Evolutionary conservation across 2,329 filamentous ascomycete species (phyloP), one percentile per base, ranked within the genome.

Genomic region (Pyrenophora tritici-repentis): DNA sequence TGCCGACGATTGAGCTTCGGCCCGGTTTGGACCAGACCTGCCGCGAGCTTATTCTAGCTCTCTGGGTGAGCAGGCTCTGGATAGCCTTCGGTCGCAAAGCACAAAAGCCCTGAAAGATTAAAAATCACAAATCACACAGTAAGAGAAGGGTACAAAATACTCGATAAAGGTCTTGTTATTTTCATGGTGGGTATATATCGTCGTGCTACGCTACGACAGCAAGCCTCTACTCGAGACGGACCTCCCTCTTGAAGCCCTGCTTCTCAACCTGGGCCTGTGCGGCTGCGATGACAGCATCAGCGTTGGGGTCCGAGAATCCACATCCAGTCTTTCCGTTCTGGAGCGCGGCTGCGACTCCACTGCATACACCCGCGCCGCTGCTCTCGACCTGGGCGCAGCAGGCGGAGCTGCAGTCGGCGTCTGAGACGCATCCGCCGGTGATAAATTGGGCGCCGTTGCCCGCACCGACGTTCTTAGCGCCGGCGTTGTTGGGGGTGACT

Each of bases 321-420:
- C 67, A 70, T 7, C 67, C 66, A 5, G 60, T 65, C 61, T 70
- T 70, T 24, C 66, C 67, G 36, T 63, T 65, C 56, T 70, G 67
- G 41, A 61, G 50, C 34, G 55, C 56, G 1, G 66, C 67, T 32
- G 60, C 67, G 43, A 67, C 67, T 14, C 58, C 66, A 40, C 56
- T 62, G 59, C 66, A 70, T 9, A 70, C 61, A 14, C 67, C 67
- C 13, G 58, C 50, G 9, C 62, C 63, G 2, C 55, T 62, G 6
- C 57, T 50, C 0, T 51, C 58, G 20, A 59, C 58, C 37, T 65
- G 53, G 26, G 59, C 53, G 47, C 67, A 70, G 60, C 67, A 70
- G 3, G 35, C 61, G 4, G 59, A 64, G 45, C 49, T 57, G 54
- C 67, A 70, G 40, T 70, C 67, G 12, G 65, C 67, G 17, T 68